phyloP scores from a whole-genome alignment of 73 alveolate species.

The Loxodes magnus region DNA sequence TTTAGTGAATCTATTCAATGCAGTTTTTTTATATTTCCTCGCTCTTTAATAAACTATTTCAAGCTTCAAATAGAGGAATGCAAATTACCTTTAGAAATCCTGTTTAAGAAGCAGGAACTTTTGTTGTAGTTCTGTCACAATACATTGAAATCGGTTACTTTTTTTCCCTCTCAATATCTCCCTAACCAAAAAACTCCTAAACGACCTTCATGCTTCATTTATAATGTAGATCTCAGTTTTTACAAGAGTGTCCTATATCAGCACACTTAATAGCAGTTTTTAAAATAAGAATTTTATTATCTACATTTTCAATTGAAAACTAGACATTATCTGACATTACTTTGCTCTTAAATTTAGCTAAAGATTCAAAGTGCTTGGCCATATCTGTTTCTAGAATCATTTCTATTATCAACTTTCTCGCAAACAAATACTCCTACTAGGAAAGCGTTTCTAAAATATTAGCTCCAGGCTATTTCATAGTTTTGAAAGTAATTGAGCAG shows the following conservation, averaged over 20 bases:
- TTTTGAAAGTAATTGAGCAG: not conserved
- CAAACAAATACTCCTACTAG: not conserved
- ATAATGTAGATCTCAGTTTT: not conserved
- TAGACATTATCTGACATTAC: no score
- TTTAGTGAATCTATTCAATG: no score
- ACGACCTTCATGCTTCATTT: not conserved
- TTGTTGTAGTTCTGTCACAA: not conserved
- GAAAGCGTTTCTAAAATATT: not conserved
- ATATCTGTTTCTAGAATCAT: slow-evolving; percentile 4
- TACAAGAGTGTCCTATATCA: slow-evolving; percentile 5
- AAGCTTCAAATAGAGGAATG: slow-evolving; percentile 1
- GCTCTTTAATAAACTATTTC: not conserved
- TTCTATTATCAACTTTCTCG: not conserved
- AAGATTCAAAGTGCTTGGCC: slow-evolving; percentile 3
- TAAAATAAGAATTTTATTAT: not conserved
- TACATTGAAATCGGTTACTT: slow-evolving; percentile 28
- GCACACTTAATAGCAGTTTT: slow-evolving; percentile 3
- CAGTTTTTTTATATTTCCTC: no score
- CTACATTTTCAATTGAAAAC: not conserved
- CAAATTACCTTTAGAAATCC: not conserved
- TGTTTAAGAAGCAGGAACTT: not conserved
- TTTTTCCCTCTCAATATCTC: slow-evolving; percentile 25
- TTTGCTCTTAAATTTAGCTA: not conserved
- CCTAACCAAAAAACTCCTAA: not conserved
- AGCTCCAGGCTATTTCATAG: not conserved